phyloP scores from a whole-genome alignment of 495 filamentous ascomycete species.

The Aspergillus saccharolyticus region DNA sequence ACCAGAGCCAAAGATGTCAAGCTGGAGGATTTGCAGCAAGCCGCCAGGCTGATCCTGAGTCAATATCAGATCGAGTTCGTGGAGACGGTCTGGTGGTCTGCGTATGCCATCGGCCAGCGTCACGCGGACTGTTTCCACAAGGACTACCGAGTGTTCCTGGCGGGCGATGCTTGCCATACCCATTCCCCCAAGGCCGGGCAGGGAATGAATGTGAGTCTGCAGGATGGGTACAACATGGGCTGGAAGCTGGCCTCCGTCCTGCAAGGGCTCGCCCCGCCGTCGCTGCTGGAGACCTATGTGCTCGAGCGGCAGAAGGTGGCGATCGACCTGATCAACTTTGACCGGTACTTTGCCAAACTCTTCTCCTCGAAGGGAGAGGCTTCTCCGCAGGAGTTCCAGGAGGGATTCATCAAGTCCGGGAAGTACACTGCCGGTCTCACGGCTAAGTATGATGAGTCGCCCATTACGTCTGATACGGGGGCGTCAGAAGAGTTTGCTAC shows the following conservation, averaged over 20 bases:
- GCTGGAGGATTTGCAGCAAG: constrained; percentile 51
- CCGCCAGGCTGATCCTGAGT: constrained; percentile 54
- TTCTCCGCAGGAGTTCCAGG: constrained; percentile 43
- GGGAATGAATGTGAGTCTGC: constrained; percentile 46
- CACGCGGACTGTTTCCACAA: constrained; percentile 52
- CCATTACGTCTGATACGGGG: constrained; percentile 33
- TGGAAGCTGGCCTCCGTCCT: constrained; percentile 73
- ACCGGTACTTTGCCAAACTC: constrained; percentile 58
- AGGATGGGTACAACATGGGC: constrained; percentile 62
- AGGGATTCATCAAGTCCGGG: constrained; percentile 55
- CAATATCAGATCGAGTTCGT: constrained; percentile 51
- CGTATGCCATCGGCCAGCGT: constrained; percentile 56
- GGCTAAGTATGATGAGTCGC: constrained; percentile 50
- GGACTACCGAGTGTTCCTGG: constrained; percentile 50
- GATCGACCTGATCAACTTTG: constrained; percentile 69
- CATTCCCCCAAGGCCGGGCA: constrained; percentile 61
- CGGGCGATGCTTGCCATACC: constrained; percentile 58
- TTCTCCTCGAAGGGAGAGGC: constrained; percentile 47
- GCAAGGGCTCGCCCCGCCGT: constrained; percentile 48
- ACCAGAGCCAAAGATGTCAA: constrained; percentile 36
- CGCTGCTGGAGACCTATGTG: constrained; percentile 63
- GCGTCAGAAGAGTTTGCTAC: constrained; percentile 32
- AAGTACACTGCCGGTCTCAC: constrained; percentile 63
- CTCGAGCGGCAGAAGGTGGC: constrained; percentile 64
- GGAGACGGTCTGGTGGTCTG: constrained; percentile 53